These are phyloP conservation scores for Myrmaecium sp. DNA, from an alignment of 2,329 filamentous ascomycete genomes.

Conservation along the genomic window DNA sequence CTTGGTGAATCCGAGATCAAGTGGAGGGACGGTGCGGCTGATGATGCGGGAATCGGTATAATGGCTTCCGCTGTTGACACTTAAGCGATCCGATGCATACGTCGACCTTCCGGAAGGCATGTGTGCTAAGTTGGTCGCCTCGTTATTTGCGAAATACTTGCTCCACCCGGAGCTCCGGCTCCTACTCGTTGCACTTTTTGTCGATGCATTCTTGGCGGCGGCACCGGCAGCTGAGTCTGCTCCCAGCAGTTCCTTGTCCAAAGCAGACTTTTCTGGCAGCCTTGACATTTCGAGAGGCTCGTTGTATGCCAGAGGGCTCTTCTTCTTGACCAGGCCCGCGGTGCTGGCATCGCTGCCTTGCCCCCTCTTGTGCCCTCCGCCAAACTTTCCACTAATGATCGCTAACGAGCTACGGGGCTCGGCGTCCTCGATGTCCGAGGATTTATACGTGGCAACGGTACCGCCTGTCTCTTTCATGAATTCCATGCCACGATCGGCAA, in stretches of 20 bases:
- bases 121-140: conserved; percentile 35
- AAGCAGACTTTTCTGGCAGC: too few relatives aligned
- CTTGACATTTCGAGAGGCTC: conserved; percentile 28
- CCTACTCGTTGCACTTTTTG: conserved; percentile 6
- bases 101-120: conserved; percentile 39
- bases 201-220: conserved; percentile 6
- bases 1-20: conserved; percentile 38
- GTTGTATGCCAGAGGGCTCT: conserved; percentile 21
- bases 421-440: too few relatives aligned
- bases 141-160: conserved; percentile 60
- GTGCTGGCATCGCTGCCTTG: conserved; percentile 39
- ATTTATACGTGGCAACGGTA: conserved; percentile 15
- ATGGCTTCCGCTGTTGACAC: conserved; percentile 21
- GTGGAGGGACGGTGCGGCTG: conserved; percentile 51
- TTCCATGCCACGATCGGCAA: conserved; percentile 32
- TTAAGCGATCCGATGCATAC: conserved; percentile 16
- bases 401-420: conserved; percentile 30
- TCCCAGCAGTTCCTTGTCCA: conserved; percentile 18
- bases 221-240: conserved; percentile 5
- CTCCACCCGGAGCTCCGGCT: conserved; percentile 56
- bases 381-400: conserved; percentile 38
- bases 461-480: conserved; percentile 35
- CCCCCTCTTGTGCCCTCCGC: conserved; percentile 27
- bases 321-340: conserved; percentile 42
- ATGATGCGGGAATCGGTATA: conserved; percentile 36